Conservation (phyloP, 805 yeast species). For the Tetrapisispora arboricola region DNA sequence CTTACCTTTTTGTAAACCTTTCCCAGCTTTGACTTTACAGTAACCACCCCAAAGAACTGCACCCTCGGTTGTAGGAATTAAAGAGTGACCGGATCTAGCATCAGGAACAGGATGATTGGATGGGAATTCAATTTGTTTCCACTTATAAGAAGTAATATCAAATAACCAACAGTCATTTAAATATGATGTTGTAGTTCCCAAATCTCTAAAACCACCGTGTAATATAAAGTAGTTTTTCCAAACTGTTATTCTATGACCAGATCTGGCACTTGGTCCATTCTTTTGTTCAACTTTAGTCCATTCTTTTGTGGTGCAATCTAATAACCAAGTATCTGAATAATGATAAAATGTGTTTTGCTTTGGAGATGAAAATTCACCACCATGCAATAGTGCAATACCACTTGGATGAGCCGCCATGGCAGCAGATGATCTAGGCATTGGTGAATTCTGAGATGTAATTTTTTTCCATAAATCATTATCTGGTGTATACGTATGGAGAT, state of each 20-base stretch:
- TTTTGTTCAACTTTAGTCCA: constrained; percentile 81
- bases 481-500: constrained; percentile 58
- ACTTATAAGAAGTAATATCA: constrained; percentile 79
- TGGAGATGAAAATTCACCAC: constrained; percentile 96
- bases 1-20: constrained; percentile 85
- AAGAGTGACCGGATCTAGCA: constrained; percentile 86
- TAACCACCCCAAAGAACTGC: constrained; percentile 89
- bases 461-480: constrained; percentile 77
- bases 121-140: constrained; percentile 86
- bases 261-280: constrained; percentile 71
- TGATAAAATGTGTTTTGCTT: constrained; percentile 93
- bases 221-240: constrained; percentile 87
- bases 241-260: constrained; percentile 82
- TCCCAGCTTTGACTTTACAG: constrained; percentile 72
- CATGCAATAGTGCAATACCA: constrained; percentile 77
- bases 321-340: constrained; percentile 91
- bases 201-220: constrained; percentile 89
- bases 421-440: constrained; percentile 88
- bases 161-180: constrained; percentile 84
- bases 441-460: constrained; percentile 72
- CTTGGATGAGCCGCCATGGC: constrained; percentile 90
- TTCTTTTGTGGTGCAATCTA: constrained; percentile 74
- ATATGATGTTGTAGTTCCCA: constrained; percentile 76
- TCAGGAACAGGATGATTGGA: constrained; percentile 75
- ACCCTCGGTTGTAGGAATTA: constrained; percentile 71